Evolutionary conservation across 345 rosid species (phyloP).

Genomic region (Physaria fendleri): DNA sequence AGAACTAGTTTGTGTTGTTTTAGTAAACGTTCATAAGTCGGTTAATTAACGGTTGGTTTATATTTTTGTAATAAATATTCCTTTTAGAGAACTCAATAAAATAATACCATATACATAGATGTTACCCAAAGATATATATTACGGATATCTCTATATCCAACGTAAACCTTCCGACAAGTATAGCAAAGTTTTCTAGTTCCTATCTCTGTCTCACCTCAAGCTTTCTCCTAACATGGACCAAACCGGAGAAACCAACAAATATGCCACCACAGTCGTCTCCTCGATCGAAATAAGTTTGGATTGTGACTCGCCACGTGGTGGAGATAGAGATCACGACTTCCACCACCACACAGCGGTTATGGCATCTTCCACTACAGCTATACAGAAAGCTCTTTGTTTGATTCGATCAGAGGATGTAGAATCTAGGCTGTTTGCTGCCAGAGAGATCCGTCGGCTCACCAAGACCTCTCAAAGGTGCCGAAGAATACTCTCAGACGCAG

Average conservation of each 20-base stretch:
- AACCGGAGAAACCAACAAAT: constrained; percentile 8
- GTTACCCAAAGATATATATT: no score
- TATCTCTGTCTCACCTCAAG: neutral
- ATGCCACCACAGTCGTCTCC: neutral
- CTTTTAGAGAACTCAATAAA: no score
- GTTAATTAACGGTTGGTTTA: no score
- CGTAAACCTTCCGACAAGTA: neutral
- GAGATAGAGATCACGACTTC: constrained; percentile 33
- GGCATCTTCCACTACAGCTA: constrained; percentile 28
- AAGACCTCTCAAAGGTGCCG: constrained; percentile 80
- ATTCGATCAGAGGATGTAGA: constrained; percentile 46
- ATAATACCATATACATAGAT: no score
- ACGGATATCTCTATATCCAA: no score
- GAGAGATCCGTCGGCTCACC: constrained; percentile 80
- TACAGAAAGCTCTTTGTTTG: constrained; percentile 44
- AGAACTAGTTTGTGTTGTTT: neutral
- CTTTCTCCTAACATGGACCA: constrained; percentile 11
- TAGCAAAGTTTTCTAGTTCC: neutral
- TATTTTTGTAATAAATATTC: no score
- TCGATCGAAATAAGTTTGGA: constrained; percentile 27
- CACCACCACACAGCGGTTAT: constrained; percentile 29
- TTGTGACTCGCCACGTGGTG: constrained; percentile 43
- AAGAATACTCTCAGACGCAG: constrained; percentile 55
- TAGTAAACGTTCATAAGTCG: no score
- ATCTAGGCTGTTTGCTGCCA: constrained; percentile 63